Evolutionary conservation across 2,329 filamentous ascomycete genomes (phyloP).

Genomic region (Sporothrix pallida): DNA sequence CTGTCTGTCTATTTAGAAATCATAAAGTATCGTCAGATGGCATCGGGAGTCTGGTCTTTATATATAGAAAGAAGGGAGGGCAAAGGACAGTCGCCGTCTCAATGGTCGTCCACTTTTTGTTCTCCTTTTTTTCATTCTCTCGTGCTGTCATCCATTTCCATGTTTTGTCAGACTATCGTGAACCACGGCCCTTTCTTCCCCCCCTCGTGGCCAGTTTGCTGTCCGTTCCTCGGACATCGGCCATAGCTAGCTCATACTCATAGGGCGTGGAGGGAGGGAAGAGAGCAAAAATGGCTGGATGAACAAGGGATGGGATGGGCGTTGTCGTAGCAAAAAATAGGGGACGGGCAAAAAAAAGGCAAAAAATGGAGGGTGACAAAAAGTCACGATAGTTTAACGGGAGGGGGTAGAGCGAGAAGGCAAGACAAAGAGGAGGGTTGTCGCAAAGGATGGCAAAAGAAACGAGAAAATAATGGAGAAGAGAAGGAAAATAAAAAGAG

Average conservation of each 20-base stretch:
- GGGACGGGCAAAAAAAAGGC: not conserved
- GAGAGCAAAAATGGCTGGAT: not conserved
- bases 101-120: not conserved
- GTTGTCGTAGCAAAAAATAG: constrained; percentile 26
- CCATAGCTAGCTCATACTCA: not conserved
- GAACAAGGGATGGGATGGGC: constrained; percentile 3
- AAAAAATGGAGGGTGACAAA: not conserved
- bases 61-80: not conserved
- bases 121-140: not conserved
- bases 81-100: constrained; percentile 4
- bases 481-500: not conserved
- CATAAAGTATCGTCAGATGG: not conserved
- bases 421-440: constrained; percentile 9
- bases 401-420: not conserved
- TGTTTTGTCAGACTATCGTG: constrained; percentile 22
- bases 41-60: constrained; percentile 13
- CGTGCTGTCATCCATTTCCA: not conserved
- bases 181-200: not conserved
- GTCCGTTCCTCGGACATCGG: constrained; percentile 30
- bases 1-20: not conserved
- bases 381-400: constrained; percentile 22
- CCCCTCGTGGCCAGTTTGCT: not conserved
- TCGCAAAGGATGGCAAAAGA: not conserved
- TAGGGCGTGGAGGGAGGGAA: not conserved
- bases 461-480: not conserved